These are phyloP conservation scores for Rhizomucor pusillus DNA, from an alignment of 371 early-diverging fungal genomes.

Conservation along the genomic window DNA sequence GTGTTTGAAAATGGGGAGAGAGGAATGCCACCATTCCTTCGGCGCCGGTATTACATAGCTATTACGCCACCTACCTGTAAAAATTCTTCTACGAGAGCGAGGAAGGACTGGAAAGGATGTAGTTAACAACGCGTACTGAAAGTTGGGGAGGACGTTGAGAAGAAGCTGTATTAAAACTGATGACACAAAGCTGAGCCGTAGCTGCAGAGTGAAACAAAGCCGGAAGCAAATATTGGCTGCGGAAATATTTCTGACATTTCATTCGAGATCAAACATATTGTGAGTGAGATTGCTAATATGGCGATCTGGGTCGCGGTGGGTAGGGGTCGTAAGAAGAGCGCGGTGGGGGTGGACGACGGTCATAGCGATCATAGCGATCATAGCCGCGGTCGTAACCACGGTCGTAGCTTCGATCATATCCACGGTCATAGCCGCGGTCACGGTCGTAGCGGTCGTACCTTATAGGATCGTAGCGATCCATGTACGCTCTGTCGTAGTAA, in stretches of 20 bases:
- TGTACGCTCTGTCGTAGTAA: conserved; percentile 51
- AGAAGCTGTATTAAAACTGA: too few relatives aligned
- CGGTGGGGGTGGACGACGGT: conserved; percentile 52
- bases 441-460: conserved; percentile 52
- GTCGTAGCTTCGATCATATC: conserved; percentile 28
- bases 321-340: conserved; percentile 58
- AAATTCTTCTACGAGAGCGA: too few relatives aligned
- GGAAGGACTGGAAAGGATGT: too few relatives aligned
- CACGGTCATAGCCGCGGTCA: conserved; percentile 47
- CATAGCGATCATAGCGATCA: conserved; percentile 59
- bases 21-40: too few relatives aligned
- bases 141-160: too few relatives aligned
- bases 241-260: conserved; percentile 70
- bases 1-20: too few relatives aligned
- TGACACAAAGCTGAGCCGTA: too few relatives aligned
- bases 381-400: conserved; percentile 45
- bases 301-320: conserved; percentile 52
- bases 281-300: conserved; percentile 85
- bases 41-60: too few relatives aligned
- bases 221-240: too few relatives aligned
- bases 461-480: conserved; percentile 56
- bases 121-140: too few relatives aligned
- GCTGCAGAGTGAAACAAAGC: too few relatives aligned
- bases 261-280: conserved; percentile 93
- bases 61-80: too few relatives aligned